These are phyloP conservation scores for Odontarrhena argentea DNA, from an alignment of 345 rosid species.

Conservation along the genomic window DNA sequence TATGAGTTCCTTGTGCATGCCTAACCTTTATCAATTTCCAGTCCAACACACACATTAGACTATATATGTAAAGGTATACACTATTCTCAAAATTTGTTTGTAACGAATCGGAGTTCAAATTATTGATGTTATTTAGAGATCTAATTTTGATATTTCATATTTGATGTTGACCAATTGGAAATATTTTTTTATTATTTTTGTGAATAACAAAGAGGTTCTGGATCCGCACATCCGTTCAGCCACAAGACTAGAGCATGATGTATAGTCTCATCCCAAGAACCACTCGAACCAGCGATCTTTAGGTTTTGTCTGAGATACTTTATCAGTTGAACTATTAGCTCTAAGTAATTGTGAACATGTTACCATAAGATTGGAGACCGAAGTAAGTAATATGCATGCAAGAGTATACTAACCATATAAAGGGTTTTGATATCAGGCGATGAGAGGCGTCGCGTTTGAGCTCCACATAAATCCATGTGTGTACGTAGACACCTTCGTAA, in stretches of 20 bases:
- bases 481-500: neutral
- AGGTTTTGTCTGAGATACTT: too few species aligned
- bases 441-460: constrained; percentile 15
- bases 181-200: too few species aligned
- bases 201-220: too few species aligned
- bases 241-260: too few species aligned
- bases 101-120: neutral
- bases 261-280: too few species aligned
- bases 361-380: neutral
- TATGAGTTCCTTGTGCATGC: constrained; percentile 75
- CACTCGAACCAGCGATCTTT: too few species aligned
- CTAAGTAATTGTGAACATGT: neutral
- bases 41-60: constrained; percentile 5
- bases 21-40: constrained; percentile 51
- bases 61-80: too few species aligned
- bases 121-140: neutral
- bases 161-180: neutral
- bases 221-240: too few species aligned
- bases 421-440: constrained; percentile 27
- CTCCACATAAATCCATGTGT: constrained; percentile 34
- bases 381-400: neutral
- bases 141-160: neutral
- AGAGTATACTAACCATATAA: constrained; percentile 33
- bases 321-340: too few species aligned
- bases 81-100: neutral